Evolutionary conservation across 2,329 filamentous ascomycete genomes (phyloP), one percentile per base, ranked within the genome.

Genomic region (Cryphonectria naterciae): DNA sequence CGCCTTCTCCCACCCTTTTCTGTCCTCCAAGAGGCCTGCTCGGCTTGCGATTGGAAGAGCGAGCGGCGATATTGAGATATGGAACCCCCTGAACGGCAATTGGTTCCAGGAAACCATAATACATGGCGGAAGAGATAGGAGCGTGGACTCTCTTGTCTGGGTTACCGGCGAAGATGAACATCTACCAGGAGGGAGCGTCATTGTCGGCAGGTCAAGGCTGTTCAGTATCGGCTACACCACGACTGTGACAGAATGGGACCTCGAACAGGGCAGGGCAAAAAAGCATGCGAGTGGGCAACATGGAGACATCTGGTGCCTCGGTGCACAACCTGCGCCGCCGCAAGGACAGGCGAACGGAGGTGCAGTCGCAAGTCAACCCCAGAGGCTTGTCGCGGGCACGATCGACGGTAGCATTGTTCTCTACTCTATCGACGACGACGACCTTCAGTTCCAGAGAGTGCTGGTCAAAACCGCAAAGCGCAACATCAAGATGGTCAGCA

Each of bases 221-320:
- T 99, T 99, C 84, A 98, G 95, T 81, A 97, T 98, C 78, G 95
- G 95, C 70, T 97, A 96, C 79, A 97, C 95, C 28, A 93, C 92
- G 67, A 92, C 92, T 35, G 90, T 99, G 63, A 98, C 95, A 0
- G 96, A 99, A 81, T 99, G 96, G 96, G 92, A 98, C 82, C 85
- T 99, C 35, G 89, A 90, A 75, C 92, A 90, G 74, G 94, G 93
- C 19, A 86, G 89, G 69, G 93, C 94, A 15, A 88, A 92, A 81
- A 89, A 92, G 71, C 92, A 97, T 80, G 94, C 93, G 25, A 94
- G 93, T 77, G 96, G 95, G 62, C 97, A 97, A 80, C 94, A 97
- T 80, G 95, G 94, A 74, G 95, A 98, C 78, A 95, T 98, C 73
- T 99, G 96, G 96, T 98, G 95, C 82, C 88, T 99, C 77, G 93